Evolutionary conservation across 2,329 filamentous ascomycete species (phyloP), one percentile per base, ranked within the genome.

Genomic region (Penicillium aurantiogriseum): DNA sequence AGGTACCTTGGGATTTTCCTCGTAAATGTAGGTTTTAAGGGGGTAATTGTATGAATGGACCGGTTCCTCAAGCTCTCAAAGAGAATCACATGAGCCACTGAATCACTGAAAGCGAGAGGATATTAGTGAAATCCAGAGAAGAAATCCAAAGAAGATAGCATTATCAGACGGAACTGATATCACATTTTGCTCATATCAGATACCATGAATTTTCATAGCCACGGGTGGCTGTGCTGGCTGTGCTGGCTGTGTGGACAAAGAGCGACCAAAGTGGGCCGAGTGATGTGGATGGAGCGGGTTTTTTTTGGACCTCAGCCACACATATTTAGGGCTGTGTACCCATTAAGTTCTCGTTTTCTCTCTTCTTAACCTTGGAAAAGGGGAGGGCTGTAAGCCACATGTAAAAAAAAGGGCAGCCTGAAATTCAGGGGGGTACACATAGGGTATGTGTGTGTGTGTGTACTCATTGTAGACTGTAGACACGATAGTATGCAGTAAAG

Each of bases 391-490:
- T 35, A 49, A 54, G 44, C 44, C 52, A 54, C 46, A 39, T 33
- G 8, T 35, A 36, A 23, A 21, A 44, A 51, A 23, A 46, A 36
- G 40, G 33, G 42, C 9, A 47, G 54, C 54, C 54, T 57, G 49
- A 57, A 57, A 57, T 27, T 53, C 49, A 57, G 54, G 54, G 54
- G 54, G 54, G 49, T 57, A 36, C 13, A 46, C 23, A 21, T 21
- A n/a, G 36, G 35, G 33, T 35, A 35, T 35, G 15, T 13, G 15
- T 35, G 33, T 27, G 21, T 42, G 31, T 19, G 17, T 42, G 36
- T 44, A 31, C 25, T 49, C 35, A 54, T 45, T 21, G 29, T 44
- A 52, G 13, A 19, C 17, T 21, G 21, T 17, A 31, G 15, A 36
- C 48, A 50, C n/a, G n/a, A n/a, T 27, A n/a, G 17, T 44, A 40